A percentile compares a stretch with the other conserved stretches of the same genome.
Conservation (phyloP, 2,329 filamentous ascomycete genomes). For the Eurotiales sp. region DNA sequence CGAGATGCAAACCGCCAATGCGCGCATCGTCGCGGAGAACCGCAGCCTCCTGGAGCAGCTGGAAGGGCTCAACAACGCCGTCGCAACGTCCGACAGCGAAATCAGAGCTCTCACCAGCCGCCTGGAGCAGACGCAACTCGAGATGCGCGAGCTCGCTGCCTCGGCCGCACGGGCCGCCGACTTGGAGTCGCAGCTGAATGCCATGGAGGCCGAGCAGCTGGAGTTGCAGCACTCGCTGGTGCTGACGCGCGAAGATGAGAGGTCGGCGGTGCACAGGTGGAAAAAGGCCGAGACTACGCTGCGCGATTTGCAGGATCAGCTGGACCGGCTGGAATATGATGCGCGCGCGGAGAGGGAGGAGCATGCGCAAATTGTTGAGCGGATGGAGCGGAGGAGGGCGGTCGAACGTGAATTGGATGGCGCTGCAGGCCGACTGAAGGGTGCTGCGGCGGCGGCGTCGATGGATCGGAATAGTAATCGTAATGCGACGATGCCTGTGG, state of each 20-base stretch:
- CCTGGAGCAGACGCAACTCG: conserved; percentile 71
- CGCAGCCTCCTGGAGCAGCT: conserved; percentile 75
- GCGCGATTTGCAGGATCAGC: conserved; percentile 74
- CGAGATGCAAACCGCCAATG: conserved; percentile 72
- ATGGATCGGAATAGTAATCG: conserved; percentile 58
- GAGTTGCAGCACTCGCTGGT: conserved; percentile 65
- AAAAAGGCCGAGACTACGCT: conserved; percentile 78
- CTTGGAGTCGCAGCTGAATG: conserved; percentile 73
- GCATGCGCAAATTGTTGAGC: conserved; percentile 73
- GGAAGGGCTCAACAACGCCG: conserved; percentile 74
- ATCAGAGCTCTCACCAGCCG: conserved; percentile 73
- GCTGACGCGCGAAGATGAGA: conserved; percentile 68
- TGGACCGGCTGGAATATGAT: conserved; percentile 84
- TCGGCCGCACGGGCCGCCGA: conserved; percentile 71
- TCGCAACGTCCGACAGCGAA: conserved; percentile 73
- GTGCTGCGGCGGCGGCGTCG: conserved; percentile 68
- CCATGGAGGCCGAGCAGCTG: conserved; percentile 78
- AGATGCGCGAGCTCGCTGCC: conserved; percentile 68
- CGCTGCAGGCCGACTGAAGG: conserved; percentile 75
- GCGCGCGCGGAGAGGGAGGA: conserved; percentile 73
- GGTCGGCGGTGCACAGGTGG: conserved; percentile 77
- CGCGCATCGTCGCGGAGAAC: conserved; percentile 77
- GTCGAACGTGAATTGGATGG: conserved; percentile 79
- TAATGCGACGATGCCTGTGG: conserved; percentile 60
- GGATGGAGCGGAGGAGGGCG: conserved; percentile 77